phyloP scores from a whole-genome alignment of 2,329 filamentous ascomycete species.

The Capronia americana region DNA sequence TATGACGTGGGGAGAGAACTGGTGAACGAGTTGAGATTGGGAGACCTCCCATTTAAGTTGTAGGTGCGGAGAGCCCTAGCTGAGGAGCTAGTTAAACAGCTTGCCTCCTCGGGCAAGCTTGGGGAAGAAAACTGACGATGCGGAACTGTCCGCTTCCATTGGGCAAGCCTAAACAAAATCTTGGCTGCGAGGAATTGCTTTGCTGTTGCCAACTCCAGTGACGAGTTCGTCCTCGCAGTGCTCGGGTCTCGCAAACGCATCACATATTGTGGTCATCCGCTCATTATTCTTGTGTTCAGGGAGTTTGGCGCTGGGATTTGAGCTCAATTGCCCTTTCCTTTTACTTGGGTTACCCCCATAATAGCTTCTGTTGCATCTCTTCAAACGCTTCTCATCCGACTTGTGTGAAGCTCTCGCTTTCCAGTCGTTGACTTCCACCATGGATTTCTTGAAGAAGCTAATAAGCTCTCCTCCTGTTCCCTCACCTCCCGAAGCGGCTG shows the following conservation, averaged over 20 bases:
- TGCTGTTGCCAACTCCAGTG: not conserved
- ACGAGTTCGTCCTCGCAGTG: not conserved
- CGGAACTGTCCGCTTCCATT: not conserved
- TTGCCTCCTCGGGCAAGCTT: not conserved
- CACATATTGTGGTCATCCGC: not conserved
- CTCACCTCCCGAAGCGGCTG: conserved; percentile 10
- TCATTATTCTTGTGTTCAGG: conserved; percentile 9
- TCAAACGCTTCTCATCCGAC: not conserved
- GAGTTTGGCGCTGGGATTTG: conserved; percentile 8
- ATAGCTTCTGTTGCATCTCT: not conserved
- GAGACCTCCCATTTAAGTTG: conserved; percentile 19
- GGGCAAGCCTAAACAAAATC: conserved; percentile 1
- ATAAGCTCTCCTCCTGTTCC: not conserved
- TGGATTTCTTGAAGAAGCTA: conserved; percentile 27
- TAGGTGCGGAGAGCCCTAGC: conserved; percentile 5
- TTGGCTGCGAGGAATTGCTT: conserved; percentile 2
- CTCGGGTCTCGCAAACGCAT: conserved; percentile 1
- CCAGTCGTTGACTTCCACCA: conserved; percentile 4
- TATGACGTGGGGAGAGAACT: conserved; percentile 5
- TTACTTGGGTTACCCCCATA: not conserved
- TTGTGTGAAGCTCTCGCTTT: not conserved
- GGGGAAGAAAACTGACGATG: not conserved
- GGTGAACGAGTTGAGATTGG: conserved; percentile 5
- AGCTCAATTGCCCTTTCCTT: conserved; percentile 4
- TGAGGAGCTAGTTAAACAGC: not conserved